Percentiles rank a stretch among this genome's conserved stretches.
phyloP scores from a whole-genome alignment of 164 flowering plant species.

The Macadamia tetraphylla region DNA sequence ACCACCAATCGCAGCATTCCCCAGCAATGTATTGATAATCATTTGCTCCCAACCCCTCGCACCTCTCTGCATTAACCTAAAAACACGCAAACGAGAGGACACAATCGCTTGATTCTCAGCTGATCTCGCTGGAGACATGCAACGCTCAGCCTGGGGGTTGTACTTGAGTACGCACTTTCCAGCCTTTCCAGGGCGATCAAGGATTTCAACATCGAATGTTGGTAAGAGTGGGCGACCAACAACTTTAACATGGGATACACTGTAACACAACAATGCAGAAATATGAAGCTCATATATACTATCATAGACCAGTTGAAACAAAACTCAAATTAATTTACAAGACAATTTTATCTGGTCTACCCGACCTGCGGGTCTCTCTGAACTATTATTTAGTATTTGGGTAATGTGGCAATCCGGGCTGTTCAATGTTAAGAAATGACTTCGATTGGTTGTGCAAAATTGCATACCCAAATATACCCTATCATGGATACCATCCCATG shows the following conservation, averaged over 20 bases:
- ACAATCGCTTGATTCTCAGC: constrained; percentile 16
- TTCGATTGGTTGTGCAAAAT: no score
- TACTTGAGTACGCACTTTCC: constrained; percentile 39
- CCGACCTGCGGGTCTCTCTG: no score
- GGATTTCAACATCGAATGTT: constrained; percentile 30
- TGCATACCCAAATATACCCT: no score
- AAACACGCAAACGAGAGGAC: constrained; percentile 24
- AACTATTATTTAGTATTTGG: no score
- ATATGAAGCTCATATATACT: no score
- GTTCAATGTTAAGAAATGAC: no score
- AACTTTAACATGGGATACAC: constrained; percentile 53
- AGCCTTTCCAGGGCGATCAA: constrained; percentile 23
- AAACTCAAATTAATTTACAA: no score
- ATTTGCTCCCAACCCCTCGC: constrained; percentile 28
- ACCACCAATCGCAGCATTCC: constrained; percentile 14
- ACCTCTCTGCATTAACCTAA: constrained; percentile 26
- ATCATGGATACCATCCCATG: no score
- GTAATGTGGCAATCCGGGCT: no score
- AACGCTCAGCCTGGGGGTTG: constrained; percentile 14
- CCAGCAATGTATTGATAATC: constrained; percentile 21
- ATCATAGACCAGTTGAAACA: no score
- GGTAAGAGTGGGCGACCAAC: constrained; percentile 38
- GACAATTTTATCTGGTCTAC: no score
- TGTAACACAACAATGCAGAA: constrained; percentile 3
- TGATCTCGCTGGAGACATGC: constrained; percentile 4